Evolutionary conservation across 345 rosid species (phyloP).

Genomic region (Lepidium africanum): DNA sequence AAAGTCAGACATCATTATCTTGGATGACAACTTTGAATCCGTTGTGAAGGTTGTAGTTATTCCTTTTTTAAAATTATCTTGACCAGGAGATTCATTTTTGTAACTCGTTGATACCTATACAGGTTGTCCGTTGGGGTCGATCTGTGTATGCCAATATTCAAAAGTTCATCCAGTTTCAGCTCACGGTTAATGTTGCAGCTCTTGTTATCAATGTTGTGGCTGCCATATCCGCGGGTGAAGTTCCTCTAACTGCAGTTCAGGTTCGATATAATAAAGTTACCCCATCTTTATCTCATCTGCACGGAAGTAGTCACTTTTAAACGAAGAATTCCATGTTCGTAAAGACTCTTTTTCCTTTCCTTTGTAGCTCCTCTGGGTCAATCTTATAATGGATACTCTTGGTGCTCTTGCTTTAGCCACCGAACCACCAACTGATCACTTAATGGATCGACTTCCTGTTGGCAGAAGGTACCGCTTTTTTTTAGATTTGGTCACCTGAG

Average conservation of each 20-base stretch:
- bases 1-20: constrained; percentile 90
- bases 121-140: constrained; percentile 99
- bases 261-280: constrained; percentile 25
- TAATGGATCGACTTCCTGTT: constrained; percentile 86
- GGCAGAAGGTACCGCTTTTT: constrained; percentile 65
- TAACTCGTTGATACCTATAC: constrained; percentile 11
- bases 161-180: constrained; percentile 98
- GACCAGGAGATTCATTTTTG: neutral
- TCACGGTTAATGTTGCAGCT: constrained; percentile 94
- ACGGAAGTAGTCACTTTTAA: neutral
- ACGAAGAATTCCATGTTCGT: neutral
- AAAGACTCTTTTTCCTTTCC: constrained; percentile 1
- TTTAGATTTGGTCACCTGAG: neutral
- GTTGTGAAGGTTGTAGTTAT: constrained; percentile 64
- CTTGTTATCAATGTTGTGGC: constrained; percentile 90
- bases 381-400: constrained; percentile 98
- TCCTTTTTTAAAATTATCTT: neutral
- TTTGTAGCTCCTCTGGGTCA: constrained; percentile 91
- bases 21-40: constrained; percentile 91
- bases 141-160: constrained; percentile 98
- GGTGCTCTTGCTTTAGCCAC: constrained; percentile 98
- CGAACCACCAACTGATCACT: constrained; percentile 94
- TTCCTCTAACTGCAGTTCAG: constrained; percentile 97
- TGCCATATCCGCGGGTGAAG: constrained; percentile 88
- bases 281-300: neutral